Conservation (phyloP, 1,284 basidiomycete species). For the Ganoderma meredithae region DNA sequence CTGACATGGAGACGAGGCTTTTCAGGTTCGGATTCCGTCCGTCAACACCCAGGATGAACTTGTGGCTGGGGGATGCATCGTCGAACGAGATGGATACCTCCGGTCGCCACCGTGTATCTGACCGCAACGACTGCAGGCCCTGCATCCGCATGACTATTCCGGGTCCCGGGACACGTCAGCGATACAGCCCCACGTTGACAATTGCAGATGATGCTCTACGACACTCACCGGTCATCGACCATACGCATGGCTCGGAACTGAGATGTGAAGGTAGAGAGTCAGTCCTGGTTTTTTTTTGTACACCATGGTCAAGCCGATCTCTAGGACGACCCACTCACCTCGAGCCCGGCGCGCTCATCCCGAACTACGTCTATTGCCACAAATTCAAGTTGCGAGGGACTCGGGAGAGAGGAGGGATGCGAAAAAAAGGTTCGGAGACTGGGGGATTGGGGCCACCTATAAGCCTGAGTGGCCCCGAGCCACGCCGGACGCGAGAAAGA, state of each 20-base stretch:
- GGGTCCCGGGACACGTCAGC: not conserved
- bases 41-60: not conserved
- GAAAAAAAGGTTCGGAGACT: not conserved
- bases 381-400: not conserved
- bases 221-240: not conserved
- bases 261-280: not conserved
- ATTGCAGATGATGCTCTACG: not conserved
- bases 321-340: not conserved
- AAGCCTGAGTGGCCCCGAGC: not conserved
- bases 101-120: not conserved
- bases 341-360: no score
- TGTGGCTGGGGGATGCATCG: not conserved
- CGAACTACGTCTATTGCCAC: no score
- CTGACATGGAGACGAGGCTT: not conserved
- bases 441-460: not conserved
- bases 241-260: not conserved
- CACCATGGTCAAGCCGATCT: not conserved
- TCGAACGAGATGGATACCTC: slow-evolving; percentile 4
- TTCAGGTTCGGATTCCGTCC: slow-evolving; percentile 1
- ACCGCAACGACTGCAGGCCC: not conserved
- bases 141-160: not conserved
- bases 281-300: not conserved
- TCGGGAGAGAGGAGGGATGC: not conserved
- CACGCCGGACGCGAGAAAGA: not conserved
- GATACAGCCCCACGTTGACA: not conserved